These are phyloP conservation scores for Hygrophoropsis aurantiaca DNA, from an alignment of 768 basidiomycete genomes.

Conservation along the genomic window DNA sequence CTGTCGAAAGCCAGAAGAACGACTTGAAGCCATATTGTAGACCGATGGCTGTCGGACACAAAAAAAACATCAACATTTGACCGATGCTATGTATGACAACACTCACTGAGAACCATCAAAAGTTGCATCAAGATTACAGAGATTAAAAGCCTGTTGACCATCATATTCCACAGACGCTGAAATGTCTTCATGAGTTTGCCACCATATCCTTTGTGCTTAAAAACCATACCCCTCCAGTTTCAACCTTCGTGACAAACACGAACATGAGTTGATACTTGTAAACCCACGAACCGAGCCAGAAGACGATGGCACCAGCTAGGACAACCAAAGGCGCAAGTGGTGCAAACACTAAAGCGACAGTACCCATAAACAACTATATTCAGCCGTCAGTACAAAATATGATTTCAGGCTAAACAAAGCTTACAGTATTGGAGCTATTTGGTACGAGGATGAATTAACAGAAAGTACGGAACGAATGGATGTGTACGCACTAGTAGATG, in stretches of 20 bases:
- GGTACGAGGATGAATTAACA: conserved; percentile 9
- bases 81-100: neutral
- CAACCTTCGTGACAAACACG: conserved; percentile 83
- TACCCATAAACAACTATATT: conserved; percentile 77
- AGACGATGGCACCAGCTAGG: conserved; percentile 78
- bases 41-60: conserved; percentile 64
- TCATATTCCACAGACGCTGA: conserved; percentile 92
- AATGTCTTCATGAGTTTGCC: conserved; percentile 2
- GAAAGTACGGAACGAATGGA: neutral
- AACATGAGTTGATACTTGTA: conserved; percentile 99
- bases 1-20: conserved; percentile 77
- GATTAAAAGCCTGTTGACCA: conserved; percentile 82
- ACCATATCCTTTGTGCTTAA: neutral
- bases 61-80: conserved; percentile 1
- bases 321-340: conserved; percentile 91
- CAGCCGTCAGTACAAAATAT: conserved; percentile 7
- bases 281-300: conserved; percentile 84
- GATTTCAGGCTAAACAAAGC: conserved; percentile 19
- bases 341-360: conserved; percentile 93
- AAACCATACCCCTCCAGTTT: conserved; percentile 82
- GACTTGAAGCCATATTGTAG: conserved; percentile 73
- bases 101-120: conserved; percentile 83
- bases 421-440: conserved; percentile 55
- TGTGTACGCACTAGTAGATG: conserved; percentile 68
- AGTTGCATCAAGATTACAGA: conserved; percentile 85